A percentile compares a stretch with the other conserved stretches of the same genome.
phyloP scores from a whole-genome alignment of 306 rosid genomes.

The Datisca glomerata region DNA sequence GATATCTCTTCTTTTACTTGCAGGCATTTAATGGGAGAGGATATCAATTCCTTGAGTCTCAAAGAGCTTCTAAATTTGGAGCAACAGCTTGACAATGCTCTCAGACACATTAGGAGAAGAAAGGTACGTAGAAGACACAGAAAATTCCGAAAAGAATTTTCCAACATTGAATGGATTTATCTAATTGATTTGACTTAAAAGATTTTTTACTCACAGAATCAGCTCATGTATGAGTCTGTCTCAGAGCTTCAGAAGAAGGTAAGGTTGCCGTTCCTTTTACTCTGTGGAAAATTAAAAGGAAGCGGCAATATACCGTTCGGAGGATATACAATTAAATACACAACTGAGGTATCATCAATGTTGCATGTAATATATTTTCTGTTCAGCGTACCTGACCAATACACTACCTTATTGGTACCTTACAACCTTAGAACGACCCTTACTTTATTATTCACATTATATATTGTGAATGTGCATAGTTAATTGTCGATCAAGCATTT shows the following conservation, averaged over 20 bases:
- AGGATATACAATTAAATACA: too few relatives aligned
- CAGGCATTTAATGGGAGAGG: slow-evolving; percentile 84
- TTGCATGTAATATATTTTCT: too few relatives aligned
- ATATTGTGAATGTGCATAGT: too few relatives aligned
- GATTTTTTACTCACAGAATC: slow-evolving; percentile 41
- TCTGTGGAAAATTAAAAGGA: neutral
- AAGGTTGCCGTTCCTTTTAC: neutral
- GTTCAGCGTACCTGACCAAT: too few relatives aligned
- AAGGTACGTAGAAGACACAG: too few relatives aligned
- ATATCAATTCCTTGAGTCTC: slow-evolving; percentile 38
- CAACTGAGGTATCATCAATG: too few relatives aligned
- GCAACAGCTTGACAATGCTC: slow-evolving; percentile 75
- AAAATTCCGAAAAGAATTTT: slow-evolving; percentile 4
- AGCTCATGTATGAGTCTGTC: slow-evolving; percentile 68
- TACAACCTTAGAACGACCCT: too few relatives aligned
- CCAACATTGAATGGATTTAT: neutral
- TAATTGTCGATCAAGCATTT: too few relatives aligned
- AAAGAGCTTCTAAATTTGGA: slow-evolving; percentile 80
- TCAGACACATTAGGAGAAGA: slow-evolving; percentile 59
- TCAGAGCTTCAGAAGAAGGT: slow-evolving; percentile 77
- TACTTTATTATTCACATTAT: too few relatives aligned
- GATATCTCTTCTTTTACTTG: slow-evolving; percentile 1
- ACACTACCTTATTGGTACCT: too few relatives aligned
- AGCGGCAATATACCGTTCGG: too few relatives aligned
- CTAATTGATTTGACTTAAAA: slow-evolving; percentile 1